Evolutionary conservation across 1,284 basidiomycete species (phyloP).

Genomic region (Ganoderma sinense): DNA sequence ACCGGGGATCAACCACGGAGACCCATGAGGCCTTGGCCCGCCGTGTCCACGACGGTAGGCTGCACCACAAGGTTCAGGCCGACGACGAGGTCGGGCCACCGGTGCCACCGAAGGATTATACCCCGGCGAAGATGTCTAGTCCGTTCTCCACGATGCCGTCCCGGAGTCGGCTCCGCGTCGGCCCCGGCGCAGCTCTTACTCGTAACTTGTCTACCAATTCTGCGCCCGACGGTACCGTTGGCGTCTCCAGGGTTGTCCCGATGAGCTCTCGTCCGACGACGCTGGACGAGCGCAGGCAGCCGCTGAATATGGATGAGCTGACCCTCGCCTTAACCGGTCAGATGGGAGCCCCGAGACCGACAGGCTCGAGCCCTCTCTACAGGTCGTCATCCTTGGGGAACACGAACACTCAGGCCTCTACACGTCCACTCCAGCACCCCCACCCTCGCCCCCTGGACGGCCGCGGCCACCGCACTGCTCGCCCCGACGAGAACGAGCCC

Average conservation of each 20-base stretch:
- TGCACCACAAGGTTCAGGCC: not conserved
- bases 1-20: not conserved
- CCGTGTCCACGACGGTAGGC: not conserved
- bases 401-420: slow-evolving; percentile 8
- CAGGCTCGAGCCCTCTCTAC: slow-evolving; percentile 7
- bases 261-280: not conserved
- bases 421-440: not conserved
- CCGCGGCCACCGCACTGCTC: slow-evolving; percentile 4
- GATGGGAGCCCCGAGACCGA: not conserved
- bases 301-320: not conserved
- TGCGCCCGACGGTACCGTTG: not conserved
- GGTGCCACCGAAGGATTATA: slow-evolving; percentile 4
- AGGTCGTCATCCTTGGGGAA: slow-evolving; percentile 21
- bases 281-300: not conserved
- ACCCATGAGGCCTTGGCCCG: not conserved
- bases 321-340: not conserved
- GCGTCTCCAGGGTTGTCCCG: not conserved
- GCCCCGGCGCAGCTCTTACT: not conserved
- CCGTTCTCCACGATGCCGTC: slow-evolving; percentile 7
- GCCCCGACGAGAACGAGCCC: slow-evolving; percentile 11
- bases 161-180: not conserved
- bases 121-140: slow-evolving; percentile 4
- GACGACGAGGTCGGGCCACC: not conserved
- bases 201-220: not conserved
- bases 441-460: slow-evolving; percentile 4